Base-by-base conservation (phyloP, 1,284 basidiomycete species). In the Tausonia pullulans region DNA sequence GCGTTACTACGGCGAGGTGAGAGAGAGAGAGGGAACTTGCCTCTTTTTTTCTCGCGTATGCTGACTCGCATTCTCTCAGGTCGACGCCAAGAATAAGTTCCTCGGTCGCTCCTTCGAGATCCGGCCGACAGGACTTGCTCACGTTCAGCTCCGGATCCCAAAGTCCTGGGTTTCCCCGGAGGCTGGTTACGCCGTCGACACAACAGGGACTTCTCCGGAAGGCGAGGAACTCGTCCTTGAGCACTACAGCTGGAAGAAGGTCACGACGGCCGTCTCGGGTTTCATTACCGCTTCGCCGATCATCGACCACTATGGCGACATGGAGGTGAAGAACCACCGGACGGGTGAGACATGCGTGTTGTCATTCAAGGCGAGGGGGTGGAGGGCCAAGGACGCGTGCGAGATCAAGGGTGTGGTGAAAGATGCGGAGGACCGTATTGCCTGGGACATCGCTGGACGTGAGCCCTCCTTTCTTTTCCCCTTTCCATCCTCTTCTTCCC, bases 71-170 rank as follows among this genome's bases (percentile, higher is more conserved):
- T 27, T 27, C 27, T 27, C 27, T 27, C 27, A 27, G 27, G 88
- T 92, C 63, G 89, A 91, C 70, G 90, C 90, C 6, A 90, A 95
- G 75, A 93, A 92, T 76, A 94, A 87, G 75, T 95, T 96, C 75
- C 88, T 90, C 82, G 95, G 95, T 51, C 91, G 94, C 73, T 91
- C 88, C 2, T 98, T 98, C 71, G 95, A 98, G 79, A 97, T 98
- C 71, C 79, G 90, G 11, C 95, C 95, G 0, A 98, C 93, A 0
- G 95, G 95, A 58, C 81, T 94, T 5, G 95, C 94, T 0, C 95
- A 98, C 72, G 87, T 84, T 14, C 87, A 95, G 54, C 80, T 98
- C 40, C 79, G 90, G 56, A 77, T 98, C 10, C 88, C 90, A 0
- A 79, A 81, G 61, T 81, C 83, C n/a, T 82, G 81, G 76, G 76